Percentiles rank a stretch among this genome's conserved stretches.
phyloP scores from a whole-genome alignment of 768 basidiomycete genomes.

The Hemileccinum rubropunctum region DNA sequence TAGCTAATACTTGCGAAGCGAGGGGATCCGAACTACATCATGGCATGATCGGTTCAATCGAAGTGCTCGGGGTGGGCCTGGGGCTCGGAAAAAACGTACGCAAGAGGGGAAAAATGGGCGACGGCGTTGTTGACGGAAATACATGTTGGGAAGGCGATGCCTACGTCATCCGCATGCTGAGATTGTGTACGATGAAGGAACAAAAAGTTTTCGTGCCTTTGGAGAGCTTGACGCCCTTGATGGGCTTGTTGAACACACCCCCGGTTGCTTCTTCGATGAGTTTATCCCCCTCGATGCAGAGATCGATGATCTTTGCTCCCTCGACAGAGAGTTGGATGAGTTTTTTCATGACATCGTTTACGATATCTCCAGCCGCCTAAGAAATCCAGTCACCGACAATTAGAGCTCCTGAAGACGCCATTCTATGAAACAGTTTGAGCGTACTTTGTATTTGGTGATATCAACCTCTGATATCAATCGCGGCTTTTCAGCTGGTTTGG shows the following conservation, averaged over 20 bases:
- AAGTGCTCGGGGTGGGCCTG: background rate
- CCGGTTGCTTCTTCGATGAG: slow-evolving; percentile 84
- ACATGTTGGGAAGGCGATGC: slow-evolving; percentile 91
- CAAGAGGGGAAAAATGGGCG: slow-evolving; percentile 94
- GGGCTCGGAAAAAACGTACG: slow-evolving; percentile 49
- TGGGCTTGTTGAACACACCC: slow-evolving; percentile 84
- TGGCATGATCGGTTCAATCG: slow-evolving; percentile 28
- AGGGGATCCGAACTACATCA: slow-evolving; percentile 66
- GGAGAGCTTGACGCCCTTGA: slow-evolving; percentile 82
- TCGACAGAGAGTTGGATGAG: slow-evolving; percentile 73
- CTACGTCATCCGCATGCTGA: slow-evolving; percentile 37
- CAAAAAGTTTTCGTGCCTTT: slow-evolving; percentile 62
- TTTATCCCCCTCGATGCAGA: slow-evolving; percentile 92
- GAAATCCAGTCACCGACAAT: slow-evolving; percentile 10
- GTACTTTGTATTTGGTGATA: slow-evolving; percentile 86
- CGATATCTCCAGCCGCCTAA: slow-evolving; percentile 90
- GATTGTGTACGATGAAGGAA: background rate
- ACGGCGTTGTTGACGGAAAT: slow-evolving; percentile 95
- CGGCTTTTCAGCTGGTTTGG: slow-evolving; percentile 46
- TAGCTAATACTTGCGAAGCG: slow-evolving; percentile 64
- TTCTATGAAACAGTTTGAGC: slow-evolving; percentile 16
- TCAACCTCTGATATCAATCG: slow-evolving; percentile 65
- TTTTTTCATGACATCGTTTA: slow-evolving; percentile 80
- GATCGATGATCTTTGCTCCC: slow-evolving; percentile 85
- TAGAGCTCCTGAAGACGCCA: slow-evolving; percentile 9